Evolutionary conservation across 2,329 filamentous ascomycete genomes (phyloP).

Genomic region (Coniochaeta sp.): DNA sequence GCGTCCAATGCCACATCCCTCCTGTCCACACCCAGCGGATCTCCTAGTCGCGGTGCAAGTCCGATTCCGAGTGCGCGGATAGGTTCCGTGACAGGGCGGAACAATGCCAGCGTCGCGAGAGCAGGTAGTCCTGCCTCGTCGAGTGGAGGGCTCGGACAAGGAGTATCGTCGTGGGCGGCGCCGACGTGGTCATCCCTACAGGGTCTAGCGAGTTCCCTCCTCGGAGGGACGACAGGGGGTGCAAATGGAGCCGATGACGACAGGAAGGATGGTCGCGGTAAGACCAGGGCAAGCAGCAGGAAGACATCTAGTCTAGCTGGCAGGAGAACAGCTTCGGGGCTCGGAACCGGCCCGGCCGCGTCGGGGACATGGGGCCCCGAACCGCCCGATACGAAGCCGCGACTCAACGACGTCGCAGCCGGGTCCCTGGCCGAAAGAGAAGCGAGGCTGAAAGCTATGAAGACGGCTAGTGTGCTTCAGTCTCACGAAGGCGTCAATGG

Average conservation of each 20-base stretch:
- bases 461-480: constrained; percentile 52
- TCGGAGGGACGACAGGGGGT: constrained; percentile 22
- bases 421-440: constrained; percentile 47
- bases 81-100: constrained; percentile 19
- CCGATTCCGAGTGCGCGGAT: constrained; percentile 38
- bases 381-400: constrained; percentile 29
- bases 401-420: constrained; percentile 41
- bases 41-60: constrained; percentile 32
- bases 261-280: constrained; percentile 15
- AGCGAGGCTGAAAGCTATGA: constrained; percentile 45
- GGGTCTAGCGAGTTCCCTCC: constrained; percentile 40
- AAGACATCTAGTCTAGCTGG: constrained; percentile 7
- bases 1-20: constrained; percentile 8
- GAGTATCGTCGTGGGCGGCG: constrained; percentile 31
- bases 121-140: constrained; percentile 15
- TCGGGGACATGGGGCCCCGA: constrained; percentile 40
- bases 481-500: constrained; percentile 54
- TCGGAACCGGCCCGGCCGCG: background rate
- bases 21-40: constrained; percentile 18
- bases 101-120: constrained; percentile 8
- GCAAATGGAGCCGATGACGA: constrained; percentile 13
- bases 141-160: constrained; percentile 31
- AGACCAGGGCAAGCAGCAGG: constrained; percentile 20
- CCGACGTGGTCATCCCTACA: constrained; percentile 49
- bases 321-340: constrained; percentile 16